These are phyloP conservation scores for Poa pratensis DNA, from an alignment of 176 grass and related monocot genomes.

Conservation along the genomic window DNA sequence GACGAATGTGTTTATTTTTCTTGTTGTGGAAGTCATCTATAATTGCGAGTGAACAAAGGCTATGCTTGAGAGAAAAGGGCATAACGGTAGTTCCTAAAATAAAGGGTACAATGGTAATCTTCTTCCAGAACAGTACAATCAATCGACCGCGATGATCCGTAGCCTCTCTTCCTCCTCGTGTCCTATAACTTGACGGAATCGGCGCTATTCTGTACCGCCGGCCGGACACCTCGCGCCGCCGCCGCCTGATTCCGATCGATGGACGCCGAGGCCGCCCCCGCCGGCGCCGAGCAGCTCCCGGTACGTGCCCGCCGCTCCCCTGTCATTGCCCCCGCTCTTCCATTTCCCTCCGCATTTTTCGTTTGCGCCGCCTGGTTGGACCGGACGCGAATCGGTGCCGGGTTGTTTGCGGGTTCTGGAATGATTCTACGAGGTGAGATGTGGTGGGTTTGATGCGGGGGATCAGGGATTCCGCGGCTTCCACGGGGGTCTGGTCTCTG, in stretches of 20 bases:
- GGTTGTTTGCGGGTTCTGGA: too few relatives aligned
- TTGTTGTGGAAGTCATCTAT: too few relatives aligned
- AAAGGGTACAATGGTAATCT: conserved; percentile 10
- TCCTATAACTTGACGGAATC: conserved; percentile 32
- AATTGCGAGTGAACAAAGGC: too few relatives aligned
- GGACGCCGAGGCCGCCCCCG: conserved; percentile 50
- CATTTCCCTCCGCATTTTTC: background rate
- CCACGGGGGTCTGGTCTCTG: background rate
- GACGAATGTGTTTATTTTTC: too few relatives aligned
- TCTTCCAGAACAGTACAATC: background rate
- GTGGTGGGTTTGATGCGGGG: background rate
- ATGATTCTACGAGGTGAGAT: too few relatives aligned
- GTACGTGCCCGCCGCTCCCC: conserved; percentile 15
- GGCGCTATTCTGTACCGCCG: conserved; percentile 4
- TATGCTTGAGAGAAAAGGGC: background rate
- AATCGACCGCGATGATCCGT: conserved; percentile 27
- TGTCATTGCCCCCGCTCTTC: conserved; percentile 20
- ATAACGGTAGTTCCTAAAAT: background rate
- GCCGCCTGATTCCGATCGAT: conserved; percentile 21
- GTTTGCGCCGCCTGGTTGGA: background rate
- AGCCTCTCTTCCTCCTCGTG: background rate
- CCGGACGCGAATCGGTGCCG: background rate
- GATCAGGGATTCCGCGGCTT: conserved; percentile 7
- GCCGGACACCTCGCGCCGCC: conserved; percentile 38
- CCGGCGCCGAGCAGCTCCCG: conserved; percentile 40